A percentile compares a stretch with the other conserved stretches of the same genome.
phyloP scores from a whole-genome alignment of 140 eudicot genomes.

The Erigeron philadelphicus region DNA sequence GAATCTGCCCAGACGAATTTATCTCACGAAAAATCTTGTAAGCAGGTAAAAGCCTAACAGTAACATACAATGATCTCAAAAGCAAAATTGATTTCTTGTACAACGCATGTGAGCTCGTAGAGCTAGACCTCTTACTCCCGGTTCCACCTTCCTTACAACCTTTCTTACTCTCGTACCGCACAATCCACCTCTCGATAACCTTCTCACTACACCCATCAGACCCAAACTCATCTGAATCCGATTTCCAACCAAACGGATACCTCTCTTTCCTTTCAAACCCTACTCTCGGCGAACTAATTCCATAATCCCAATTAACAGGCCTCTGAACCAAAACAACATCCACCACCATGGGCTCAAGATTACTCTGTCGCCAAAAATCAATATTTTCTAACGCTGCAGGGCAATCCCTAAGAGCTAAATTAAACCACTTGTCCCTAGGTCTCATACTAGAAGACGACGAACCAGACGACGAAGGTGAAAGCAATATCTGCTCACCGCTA shows the following conservation, averaged over 20 bases:
- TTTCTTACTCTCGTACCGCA: constrained; percentile 66
- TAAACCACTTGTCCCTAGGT: constrained; percentile 84
- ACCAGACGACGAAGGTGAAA: constrained; percentile 68
- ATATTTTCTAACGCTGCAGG: constrained; percentile 82
- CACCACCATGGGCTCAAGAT: constrained; percentile 82
- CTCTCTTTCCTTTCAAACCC: constrained; percentile 38
- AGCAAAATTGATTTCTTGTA: constrained; percentile 75
- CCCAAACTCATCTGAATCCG: constrained; percentile 55
- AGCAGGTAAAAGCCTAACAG: constrained; percentile 83
- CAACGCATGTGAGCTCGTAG: constrained; percentile 48
- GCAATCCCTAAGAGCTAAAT: constrained; percentile 71
- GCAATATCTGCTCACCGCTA: constrained; percentile 63
- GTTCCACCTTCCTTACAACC: constrained; percentile 33
- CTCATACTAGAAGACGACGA: constrained; percentile 64
- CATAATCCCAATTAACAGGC: constrained; percentile 43
- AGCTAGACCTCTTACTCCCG: constrained; percentile 46
- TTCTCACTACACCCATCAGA: constrained; percentile 45
- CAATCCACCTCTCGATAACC: constrained; percentile 84
- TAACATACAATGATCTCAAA: constrained; percentile 68
- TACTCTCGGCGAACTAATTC: constrained; percentile 39
- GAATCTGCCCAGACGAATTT: constrained; percentile 57
- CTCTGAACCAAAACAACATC: constrained; percentile 69
- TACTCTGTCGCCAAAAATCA: constrained; percentile 76
- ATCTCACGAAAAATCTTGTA: constrained; percentile 70
- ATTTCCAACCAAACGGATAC: constrained; percentile 39